Evolutionary conservation across 495 filamentous ascomycete species (phyloP).

Genomic region (Aspergillus panamensis): DNA sequence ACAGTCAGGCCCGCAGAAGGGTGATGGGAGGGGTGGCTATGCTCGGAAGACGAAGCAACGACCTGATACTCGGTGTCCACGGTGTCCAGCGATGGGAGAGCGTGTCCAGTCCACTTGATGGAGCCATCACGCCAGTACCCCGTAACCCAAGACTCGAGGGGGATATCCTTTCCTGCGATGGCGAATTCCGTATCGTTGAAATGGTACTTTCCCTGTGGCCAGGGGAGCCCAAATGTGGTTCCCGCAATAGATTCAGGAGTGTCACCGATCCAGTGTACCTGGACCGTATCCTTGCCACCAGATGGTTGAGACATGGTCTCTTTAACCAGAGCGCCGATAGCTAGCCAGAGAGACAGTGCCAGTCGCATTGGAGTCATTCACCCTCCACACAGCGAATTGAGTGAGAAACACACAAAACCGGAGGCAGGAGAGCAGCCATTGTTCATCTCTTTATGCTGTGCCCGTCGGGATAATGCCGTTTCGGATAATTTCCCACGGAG

Average conservation of each 20-base stretch:
- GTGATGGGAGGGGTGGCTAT: neutral
- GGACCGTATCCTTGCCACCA: neutral
- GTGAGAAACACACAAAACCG: neutral
- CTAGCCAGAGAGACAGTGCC: neutral
- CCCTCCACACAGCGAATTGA: neutral
- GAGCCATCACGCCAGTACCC: constrained; percentile 46
- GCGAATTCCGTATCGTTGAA: constrained; percentile 30
- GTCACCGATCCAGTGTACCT: constrained; percentile 39
- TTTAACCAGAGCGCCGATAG: neutral
- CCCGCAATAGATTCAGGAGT: constrained; percentile 30
- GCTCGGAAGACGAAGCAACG: constrained; percentile 8
- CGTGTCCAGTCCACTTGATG: constrained; percentile 47
- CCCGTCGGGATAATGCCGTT: too few relatives aligned
- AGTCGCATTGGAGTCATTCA: neutral
- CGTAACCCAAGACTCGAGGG: constrained; percentile 41
- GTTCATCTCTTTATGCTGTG: neutral
- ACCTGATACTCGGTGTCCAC: constrained; percentile 15
- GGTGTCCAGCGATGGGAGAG: constrained; percentile 24
- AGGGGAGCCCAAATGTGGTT: constrained; percentile 42
- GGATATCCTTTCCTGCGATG: constrained; percentile 23
- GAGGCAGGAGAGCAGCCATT: neutral
- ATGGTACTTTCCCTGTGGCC: constrained; percentile 37
- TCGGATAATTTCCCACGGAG: too few relatives aligned
- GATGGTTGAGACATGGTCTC: neutral
- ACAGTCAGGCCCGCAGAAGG: constrained; percentile 3